Percentiles rank a stretch among this genome's conserved stretches.
phyloP scores from a whole-genome alignment of 2,329 filamentous ascomycete species.

The Ophiostoma sp. region DNA sequence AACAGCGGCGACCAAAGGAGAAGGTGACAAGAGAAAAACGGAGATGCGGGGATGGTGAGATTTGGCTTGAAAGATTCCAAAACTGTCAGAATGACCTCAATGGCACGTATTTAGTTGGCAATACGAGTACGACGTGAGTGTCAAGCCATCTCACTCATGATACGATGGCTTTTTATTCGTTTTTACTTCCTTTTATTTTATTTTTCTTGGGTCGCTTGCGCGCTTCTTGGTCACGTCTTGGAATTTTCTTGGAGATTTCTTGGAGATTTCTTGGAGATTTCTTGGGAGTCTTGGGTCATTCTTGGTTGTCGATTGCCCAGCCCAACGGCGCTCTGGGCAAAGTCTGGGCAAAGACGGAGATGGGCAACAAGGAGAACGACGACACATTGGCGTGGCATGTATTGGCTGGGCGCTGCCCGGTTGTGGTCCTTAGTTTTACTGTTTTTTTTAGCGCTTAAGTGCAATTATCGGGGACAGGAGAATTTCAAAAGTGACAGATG shows the following conservation, averaged over 20 bases:
- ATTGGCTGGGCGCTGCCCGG: not conserved
- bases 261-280: not conserved
- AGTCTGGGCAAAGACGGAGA: slow-evolving; percentile 10
- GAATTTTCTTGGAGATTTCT: not conserved
- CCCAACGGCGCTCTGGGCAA: not conserved
- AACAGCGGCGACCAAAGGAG: not conserved
- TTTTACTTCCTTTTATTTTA: not conserved
- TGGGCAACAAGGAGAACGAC: not conserved
- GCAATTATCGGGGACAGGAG: not conserved
- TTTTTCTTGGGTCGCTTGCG: not conserved
- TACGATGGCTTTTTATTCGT: not conserved
- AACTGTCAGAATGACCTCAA: not conserved
- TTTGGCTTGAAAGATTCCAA: not conserved
- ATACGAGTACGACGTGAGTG: slow-evolving; percentile 6
- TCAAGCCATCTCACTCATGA: not conserved
- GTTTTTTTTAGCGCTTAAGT: not conserved
- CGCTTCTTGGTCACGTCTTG: not conserved
- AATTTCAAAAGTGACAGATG: not conserved
- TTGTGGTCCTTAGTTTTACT: too few species aligned
- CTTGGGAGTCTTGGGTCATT: not conserved
- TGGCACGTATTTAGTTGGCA: not conserved
- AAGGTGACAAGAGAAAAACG: not conserved
- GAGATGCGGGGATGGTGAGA: not conserved
- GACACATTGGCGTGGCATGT: not conserved
- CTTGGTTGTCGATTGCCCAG: not conserved